A percentile compares a stretch with the other conserved stretches of the same genome.
Evolutionary conservation across 2,329 filamentous ascomycete genomes (phyloP).

Genomic region (Chaetomium sp.): DNA sequence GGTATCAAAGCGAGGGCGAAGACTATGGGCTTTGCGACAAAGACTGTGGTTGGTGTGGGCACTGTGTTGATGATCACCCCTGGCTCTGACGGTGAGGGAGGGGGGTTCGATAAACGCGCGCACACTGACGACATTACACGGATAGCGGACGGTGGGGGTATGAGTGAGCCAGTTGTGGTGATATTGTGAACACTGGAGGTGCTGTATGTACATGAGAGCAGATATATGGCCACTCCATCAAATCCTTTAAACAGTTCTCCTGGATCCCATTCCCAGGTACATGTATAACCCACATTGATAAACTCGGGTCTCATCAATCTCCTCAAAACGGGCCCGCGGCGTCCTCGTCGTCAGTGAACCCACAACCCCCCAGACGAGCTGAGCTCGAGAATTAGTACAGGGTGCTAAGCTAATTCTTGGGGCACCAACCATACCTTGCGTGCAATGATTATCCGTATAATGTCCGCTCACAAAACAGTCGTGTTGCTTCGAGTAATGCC

Average conservation of each 20-base stretch:
- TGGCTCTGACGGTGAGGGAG: not conserved
- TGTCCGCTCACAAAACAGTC: conserved; percentile 6
- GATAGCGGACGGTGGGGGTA: no score
- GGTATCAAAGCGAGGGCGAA: not conserved
- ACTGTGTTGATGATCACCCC: not conserved
- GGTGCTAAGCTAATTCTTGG: not conserved
- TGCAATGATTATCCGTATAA: conserved; percentile 1
- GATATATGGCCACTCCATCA: no score
- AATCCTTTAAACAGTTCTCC: no score
- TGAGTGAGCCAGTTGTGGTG: no score
- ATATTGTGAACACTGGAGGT: no score
- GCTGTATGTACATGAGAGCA: no score
- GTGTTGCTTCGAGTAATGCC: not conserved
- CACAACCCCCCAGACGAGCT: not conserved
- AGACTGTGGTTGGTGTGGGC: not conserved
- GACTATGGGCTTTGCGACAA: not conserved
- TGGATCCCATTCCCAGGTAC: no score
- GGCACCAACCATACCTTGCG: not conserved
- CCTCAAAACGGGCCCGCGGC: not conserved
- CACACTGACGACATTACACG: no score
- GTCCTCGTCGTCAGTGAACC: not conserved
- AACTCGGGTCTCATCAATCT: no score
- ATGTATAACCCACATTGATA: no score
- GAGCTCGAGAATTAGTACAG: not conserved
- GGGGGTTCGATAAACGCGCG: no score